These are phyloP conservation scores for Vararia minispora DNA, from an alignment of 768 basidiomycete genomes.

Conservation along the genomic window DNA sequence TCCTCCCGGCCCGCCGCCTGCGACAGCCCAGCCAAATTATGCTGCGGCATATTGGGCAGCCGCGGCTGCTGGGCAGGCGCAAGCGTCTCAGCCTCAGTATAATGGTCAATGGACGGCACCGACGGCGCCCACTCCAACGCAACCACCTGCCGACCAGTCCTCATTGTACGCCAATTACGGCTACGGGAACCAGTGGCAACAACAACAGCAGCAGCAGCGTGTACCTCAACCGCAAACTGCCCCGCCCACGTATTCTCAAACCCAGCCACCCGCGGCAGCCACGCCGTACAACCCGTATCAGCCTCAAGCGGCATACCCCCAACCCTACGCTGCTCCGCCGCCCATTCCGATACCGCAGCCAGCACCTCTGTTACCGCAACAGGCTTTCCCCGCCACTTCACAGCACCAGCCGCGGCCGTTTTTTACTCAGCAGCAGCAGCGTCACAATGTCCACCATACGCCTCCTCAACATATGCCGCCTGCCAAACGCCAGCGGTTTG, in stretches of 20 bases:
- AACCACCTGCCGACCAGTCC: conserved; percentile 69
- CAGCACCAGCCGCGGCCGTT: conserved; percentile 37
- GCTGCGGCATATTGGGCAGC: conserved; percentile 71
- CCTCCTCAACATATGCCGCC: conserved; percentile 81
- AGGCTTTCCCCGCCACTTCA: conserved; percentile 32
- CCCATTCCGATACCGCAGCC: conserved; percentile 57
- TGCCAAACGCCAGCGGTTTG: conserved; percentile 84
- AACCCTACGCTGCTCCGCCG: too few species aligned
- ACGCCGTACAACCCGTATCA: conserved; percentile 72
- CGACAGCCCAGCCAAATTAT: conserved; percentile 60
- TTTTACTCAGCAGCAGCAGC: conserved; percentile 27
- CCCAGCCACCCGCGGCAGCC: conserved; percentile 39
- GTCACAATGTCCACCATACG: conserved; percentile 42
- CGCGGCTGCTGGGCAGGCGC: conserved; percentile 35
- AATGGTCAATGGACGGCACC: conserved; percentile 58
- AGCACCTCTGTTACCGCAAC: conserved; percentile 38
- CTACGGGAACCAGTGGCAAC: conserved; percentile 57
- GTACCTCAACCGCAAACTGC: conserved; percentile 41
- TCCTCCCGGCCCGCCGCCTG: conserved; percentile 69
- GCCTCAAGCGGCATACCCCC: conserved; percentile 44
- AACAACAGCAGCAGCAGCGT: conserved; percentile 42
- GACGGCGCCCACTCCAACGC: conserved; percentile 30
- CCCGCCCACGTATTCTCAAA: conserved; percentile 36
- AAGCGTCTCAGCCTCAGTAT: conserved; percentile 46
- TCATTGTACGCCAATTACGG: conserved; percentile 88